Base-by-base conservation (phyloP, 345 rosid genomes). In the Pugionium cornutum region DNA sequence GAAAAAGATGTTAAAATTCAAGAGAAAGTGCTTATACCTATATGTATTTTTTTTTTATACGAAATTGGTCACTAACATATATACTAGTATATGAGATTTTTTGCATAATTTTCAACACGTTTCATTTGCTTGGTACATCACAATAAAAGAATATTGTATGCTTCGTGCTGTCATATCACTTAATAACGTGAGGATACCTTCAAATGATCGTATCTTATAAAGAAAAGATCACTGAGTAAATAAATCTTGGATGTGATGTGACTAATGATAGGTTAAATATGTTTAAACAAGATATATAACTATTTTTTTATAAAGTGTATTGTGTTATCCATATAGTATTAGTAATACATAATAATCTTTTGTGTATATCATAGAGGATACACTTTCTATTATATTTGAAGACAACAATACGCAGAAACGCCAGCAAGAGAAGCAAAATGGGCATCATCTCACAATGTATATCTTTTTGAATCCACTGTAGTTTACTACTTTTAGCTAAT, bases 261-360 rank as follows among this genome's bases (percentile, higher is more conserved):
- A 47, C 69, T 62, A 70, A 63, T 55, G 58, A 71, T 4, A 39
- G 5, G 39, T 46, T 55, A 46, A 62, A 52, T 27, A 34, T 35
- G 53, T 44, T 8, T 50, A 64, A 29, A 57, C 4, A 29, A n/a
- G 30, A 64, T 34, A 48, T 40, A 31, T 3, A 34, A 41, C 44
- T n/a, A n/a, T 18, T 18, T 18, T 18, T 18, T 18, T 18, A 18
- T 18, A 18, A 18, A 18, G 18, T 18, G 18, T 18, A 18, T 18
- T 18, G 18, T 18, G 18, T 18, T 18, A 18, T 18, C 18, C 18
- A 18, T 18, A 18, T 18, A 18, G 18, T 18, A 18, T 18, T 18
- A 18, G 18, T 18, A 18, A 18, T 18, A 18, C 18, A 18, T 18
- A 18, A 18, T 18, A 18, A 18, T 18, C 18, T 18, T 18, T 18